Evolutionary conservation across 2,329 filamentous ascomycete species (phyloP).

Genomic region (Clonostachys byssicola): DNA sequence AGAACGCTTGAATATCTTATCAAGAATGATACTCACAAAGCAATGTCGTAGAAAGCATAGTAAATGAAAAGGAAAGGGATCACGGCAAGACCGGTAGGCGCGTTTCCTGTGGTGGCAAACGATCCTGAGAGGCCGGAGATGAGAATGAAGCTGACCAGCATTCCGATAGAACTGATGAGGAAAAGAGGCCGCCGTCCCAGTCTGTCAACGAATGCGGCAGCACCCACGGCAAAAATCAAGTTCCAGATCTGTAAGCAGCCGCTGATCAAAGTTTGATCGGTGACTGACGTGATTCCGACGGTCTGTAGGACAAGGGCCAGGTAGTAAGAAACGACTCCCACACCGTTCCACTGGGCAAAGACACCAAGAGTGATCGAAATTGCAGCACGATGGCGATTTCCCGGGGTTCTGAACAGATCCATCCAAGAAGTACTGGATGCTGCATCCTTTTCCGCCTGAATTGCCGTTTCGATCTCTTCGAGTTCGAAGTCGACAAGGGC

Average conservation of each 20-base stretch:
- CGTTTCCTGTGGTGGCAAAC: conserved; percentile 15
- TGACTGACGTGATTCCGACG: conserved; percentile 32
- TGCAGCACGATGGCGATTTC: conserved; percentile 14
- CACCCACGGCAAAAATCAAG: conserved; percentile 20
- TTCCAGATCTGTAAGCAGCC: conserved; percentile 36
- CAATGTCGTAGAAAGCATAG: conserved; percentile 38
- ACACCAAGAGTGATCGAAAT: conserved; percentile 13
- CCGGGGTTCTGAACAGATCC: conserved; percentile 30
- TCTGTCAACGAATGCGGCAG: conserved; percentile 37
- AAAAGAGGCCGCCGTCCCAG: conserved; percentile 41
- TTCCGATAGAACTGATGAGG: conserved; percentile 27
- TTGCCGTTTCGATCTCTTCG: not conserved
- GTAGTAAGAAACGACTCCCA: conserved; percentile 30
- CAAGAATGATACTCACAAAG: conserved; percentile 12
- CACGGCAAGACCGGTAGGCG: conserved; percentile 33
- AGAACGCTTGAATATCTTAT: no score
- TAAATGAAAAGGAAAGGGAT: conserved; percentile 44
- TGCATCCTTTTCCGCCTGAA: conserved; percentile 2
- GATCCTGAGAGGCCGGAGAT: conserved; percentile 32
- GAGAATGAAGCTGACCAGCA: conserved; percentile 26
- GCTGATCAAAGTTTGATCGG: conserved; percentile 24
- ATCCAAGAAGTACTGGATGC: conserved; percentile 35
- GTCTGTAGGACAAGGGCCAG: conserved; percentile 34
- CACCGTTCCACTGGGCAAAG: conserved; percentile 22
- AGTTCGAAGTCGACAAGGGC: not conserved